Base-by-base conservation (phyloP, 441 rosid genomes). In the Eruca vesicaria region DNA sequence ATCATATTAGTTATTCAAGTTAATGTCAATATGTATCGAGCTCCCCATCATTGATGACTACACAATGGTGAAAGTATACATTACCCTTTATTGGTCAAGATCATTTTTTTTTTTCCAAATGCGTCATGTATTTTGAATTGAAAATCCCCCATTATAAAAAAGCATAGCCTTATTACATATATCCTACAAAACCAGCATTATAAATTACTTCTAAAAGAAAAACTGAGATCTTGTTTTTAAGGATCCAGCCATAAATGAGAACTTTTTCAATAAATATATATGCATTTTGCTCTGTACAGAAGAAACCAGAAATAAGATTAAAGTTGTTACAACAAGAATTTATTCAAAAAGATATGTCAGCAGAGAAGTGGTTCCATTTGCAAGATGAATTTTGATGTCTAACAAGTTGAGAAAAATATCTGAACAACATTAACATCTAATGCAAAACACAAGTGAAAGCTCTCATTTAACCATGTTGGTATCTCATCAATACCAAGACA, bases 31-130 rank as follows among this genome's bases (percentile, higher is more conserved):
- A 26, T 26, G 4, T 26, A 26, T 26, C 29, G 57, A 50, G 57
- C 10, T 50, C 60, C 68, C 36, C 73, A 68, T 68, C 68, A 60
- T 59, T 50, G 68, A 66, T 58, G 78, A 74, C 48, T 41, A 41
- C 15, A 56, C 67, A 45, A 73, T 56, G 19, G 19, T 41, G 48
- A 20, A 48, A 66, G 53, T 67, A 8, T 59, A 23, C 28, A 23
- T 23, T 2, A 12, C 28, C 12, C 6, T 59, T 60, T 48, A 19
- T 12, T 59, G 68, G 78, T 59, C 63, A 74, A 50, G 3, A 48
- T 32, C 4, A 11, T 15, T 23, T 18, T 16, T 21, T 19, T 45
- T 11, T 23, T 36, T n/a, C n/a, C n/a, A n/a, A 66, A n/a, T 6
- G 7, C 26, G 45, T 50, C 53, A 33, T 35, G 23, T 45, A 62